Base-by-base conservation (phyloP, 1,139 yeast genomes). In the Hemisphaericaspora xylofermentans region DNA sequence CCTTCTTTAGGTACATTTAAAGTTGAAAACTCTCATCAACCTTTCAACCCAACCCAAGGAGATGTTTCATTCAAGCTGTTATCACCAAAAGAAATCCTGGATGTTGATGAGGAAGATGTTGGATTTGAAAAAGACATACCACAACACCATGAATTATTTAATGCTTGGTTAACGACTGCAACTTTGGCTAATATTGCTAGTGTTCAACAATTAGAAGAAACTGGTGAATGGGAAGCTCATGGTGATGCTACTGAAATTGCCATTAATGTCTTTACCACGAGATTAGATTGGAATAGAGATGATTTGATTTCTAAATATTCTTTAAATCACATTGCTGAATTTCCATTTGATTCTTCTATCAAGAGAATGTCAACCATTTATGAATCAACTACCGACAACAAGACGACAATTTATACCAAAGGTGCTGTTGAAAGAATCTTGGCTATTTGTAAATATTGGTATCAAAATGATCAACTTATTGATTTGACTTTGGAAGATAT, bases 201-300 rank as follows among this genome's bases (percentile, higher is more conserved):
- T 14, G 78, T 85, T 17, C 70, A 68, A 27, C 46, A 49, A 44
- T 66, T 67, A 31, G 53, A 56, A 19, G 66, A 65, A 41, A 68
- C 60, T 31, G 71, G 69, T 6, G 70, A 63, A 35, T 86, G 94
- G 93, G 79, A 78, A 52, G 88, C 88, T 13, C 83, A 81, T 53
- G 95, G 94, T 41, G 95, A 86, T 57, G 89, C 95, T 29, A 86
- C 95, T 3, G 95, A 86, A 63, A 79, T 84, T 54, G 93, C 95
- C 12, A 82, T 86, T 47, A 87, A 85, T 54, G 89, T 86, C 0
- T 84, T 85, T 57, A 74, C 80, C 14, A 64, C 78, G 30, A 71
- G 93, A 49, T 60, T 82, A 35, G 76, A 74, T 22, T 73, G 61
- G 53, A 66, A 68, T 8, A 71, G 88, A 50, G 66, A 66, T 7